Evolutionary conservation across 164 flowering plant species (phyloP), one percentile per base, ranked within the genome.

Genomic region (Vitis rotundifolia): DNA sequence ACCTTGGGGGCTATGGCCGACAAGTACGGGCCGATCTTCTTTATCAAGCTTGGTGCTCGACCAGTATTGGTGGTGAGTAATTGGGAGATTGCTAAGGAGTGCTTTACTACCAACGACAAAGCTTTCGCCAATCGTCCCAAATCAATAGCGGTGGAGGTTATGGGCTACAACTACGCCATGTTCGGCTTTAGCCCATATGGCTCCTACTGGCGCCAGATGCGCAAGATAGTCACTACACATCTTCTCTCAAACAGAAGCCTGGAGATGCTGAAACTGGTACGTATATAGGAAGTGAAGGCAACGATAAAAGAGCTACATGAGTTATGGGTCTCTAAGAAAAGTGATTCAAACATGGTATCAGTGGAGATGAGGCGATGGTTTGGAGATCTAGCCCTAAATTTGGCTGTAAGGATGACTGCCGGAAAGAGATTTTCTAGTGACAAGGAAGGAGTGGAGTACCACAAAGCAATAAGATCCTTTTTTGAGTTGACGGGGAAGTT

Each of bases 121-220:
- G 75, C 31, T 28, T 18, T 85, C 2, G 47, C 80, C 44, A 49
- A 59, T n/a, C 75, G 86, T 1, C 83, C 86, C 9, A 68, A 47
- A 11, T 0, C 56, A 3, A 9, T 61, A 2, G 74, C 68, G 11
- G 13, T 56, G 0, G 47, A 78, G 18, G 59, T 11, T 54, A 10
- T 83, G 63, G 71, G 73, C 61, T 81, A 79, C 63, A 67, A 83
- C 71, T 19, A 68, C 51, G 82, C 84, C 59, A 73, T 70, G 65
- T 74, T 85, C 26, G 85, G 73, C 12, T 64, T 79, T 22, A 37
- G 61, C 2, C 78, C 85, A 0, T 71, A 76, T 11, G 80, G 79
- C 0, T 9, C 64, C 18, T 75, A 71, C 75, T 85, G 86, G 86
- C 78, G 84, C 3, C 75, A 82, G 12, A 15, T 74, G 18, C 86